These are phyloP conservation scores for Botrytis hyacinthi DNA, from an alignment of 2,329 filamentous ascomycete species.

Conservation along the genomic window DNA sequence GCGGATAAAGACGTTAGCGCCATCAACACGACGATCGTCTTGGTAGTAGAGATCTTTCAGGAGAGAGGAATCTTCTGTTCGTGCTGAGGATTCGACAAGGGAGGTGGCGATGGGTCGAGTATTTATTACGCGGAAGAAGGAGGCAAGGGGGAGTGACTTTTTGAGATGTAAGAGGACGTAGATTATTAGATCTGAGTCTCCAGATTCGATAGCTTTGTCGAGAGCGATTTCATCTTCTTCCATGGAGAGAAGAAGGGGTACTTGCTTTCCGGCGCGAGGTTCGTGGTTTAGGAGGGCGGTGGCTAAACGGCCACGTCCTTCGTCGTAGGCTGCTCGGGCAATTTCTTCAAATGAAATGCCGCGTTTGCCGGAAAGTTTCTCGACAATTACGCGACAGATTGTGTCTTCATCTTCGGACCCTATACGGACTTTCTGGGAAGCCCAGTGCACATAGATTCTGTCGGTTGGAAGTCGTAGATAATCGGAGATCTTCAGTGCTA, in stretches of 20 bases:
- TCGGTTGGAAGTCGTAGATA: constrained; percentile 85
- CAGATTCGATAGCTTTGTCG: constrained; percentile 94
- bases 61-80: constrained; percentile 71
- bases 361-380: constrained; percentile 79
- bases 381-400: constrained; percentile 82
- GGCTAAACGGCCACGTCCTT: constrained; percentile 83
- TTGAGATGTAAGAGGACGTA: constrained; percentile 85
- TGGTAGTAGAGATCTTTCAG: constrained; percentile 98
- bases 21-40: constrained; percentile 86
- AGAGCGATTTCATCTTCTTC: constrained; percentile 93
- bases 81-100: constrained; percentile 81
- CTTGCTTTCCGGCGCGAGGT: constrained; percentile 90
- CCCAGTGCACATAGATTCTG: constrained; percentile 95
- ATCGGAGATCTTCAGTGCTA: constrained; percentile 83
- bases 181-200: constrained; percentile 89
- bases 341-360: constrained; percentile 97
- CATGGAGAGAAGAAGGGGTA: constrained; percentile 89
- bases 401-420: constrained; percentile 84
- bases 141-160: constrained; percentile 83
- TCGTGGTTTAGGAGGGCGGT: constrained; percentile 92
- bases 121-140: constrained; percentile 91
- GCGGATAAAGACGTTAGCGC: constrained; percentile 79
- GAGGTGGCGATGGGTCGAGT: constrained; percentile 80
- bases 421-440: constrained; percentile 84
- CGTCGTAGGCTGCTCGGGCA: constrained; percentile 87